A percentile compares a stretch with the other conserved stretches of the same genome.
Conservation (phyloP, 495 filamentous ascomycete species). For the Penicillium paxilli region DNA sequence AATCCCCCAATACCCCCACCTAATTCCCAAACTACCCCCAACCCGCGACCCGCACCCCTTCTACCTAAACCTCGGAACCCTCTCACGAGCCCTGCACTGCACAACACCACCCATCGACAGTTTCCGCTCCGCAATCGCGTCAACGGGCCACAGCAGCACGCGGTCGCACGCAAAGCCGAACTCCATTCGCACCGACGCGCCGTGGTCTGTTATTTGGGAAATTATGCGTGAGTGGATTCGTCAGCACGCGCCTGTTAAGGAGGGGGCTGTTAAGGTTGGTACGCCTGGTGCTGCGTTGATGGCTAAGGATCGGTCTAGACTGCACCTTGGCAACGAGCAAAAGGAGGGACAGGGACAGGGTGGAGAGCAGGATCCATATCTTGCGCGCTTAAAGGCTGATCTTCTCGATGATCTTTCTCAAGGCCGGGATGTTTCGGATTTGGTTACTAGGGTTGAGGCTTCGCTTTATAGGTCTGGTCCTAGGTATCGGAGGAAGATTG, state of each 20-base stretch:
- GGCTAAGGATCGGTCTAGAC: slow-evolving; percentile 36
- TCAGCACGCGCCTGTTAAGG: slow-evolving; percentile 73
- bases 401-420: slow-evolving; percentile 33
- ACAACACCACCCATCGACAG: slow-evolving; percentile 68
- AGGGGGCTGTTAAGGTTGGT: slow-evolving; percentile 62
- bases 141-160: slow-evolving; percentile 76
- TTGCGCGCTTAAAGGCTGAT: slow-evolving; percentile 36
- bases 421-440: slow-evolving; percentile 34
- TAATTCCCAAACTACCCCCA: slow-evolving; percentile 48
- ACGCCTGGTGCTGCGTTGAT: slow-evolving; percentile 71
- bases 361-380: slow-evolving; percentile 18
- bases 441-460: slow-evolving; percentile 48
- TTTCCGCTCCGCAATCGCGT: slow-evolving; percentile 75
- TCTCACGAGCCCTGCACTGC: slow-evolving; percentile 76
- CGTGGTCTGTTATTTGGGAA: slow-evolving; percentile 87
- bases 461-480: slow-evolving; percentile 42
- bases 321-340: not conserved
- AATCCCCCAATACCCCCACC: slow-evolving; percentile 30
- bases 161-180: slow-evolving; percentile 85
- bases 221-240: slow-evolving; percentile 89
- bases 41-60: slow-evolving; percentile 73
- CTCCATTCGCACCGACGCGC: slow-evolving; percentile 87
- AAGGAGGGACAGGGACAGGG: not conserved
- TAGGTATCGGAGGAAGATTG: slow-evolving; percentile 9
- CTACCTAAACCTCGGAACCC: slow-evolving; percentile 71